Evolutionary conservation across 306 rosid species (phyloP).

Genomic region (Betula pendula): DNA sequence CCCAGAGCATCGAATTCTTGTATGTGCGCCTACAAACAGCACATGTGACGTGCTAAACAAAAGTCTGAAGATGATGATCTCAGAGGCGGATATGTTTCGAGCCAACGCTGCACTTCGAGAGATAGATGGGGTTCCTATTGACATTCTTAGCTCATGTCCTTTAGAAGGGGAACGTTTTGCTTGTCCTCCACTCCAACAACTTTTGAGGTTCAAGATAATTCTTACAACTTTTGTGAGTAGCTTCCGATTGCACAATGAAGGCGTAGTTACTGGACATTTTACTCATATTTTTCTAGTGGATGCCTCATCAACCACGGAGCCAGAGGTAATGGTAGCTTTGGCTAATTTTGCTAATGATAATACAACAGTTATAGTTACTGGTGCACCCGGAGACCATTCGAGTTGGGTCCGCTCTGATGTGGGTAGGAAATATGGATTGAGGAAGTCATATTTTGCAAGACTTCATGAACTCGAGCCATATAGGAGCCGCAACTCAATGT

Average conservation of each 20-base stretch:
- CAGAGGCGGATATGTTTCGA: not conserved
- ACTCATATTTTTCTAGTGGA: slow-evolving; percentile 42
- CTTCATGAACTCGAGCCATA: not conserved
- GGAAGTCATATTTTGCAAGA: slow-evolving; percentile 19
- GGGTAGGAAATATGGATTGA: slow-evolving; percentile 31
- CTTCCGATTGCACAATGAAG: not conserved
- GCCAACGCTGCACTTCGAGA: slow-evolving; percentile 28
- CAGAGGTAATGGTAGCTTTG: slow-evolving; percentile 30
- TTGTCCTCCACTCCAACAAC: slow-evolving; percentile 31
- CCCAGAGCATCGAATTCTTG: not conserved
- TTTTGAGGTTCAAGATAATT: slow-evolving; percentile 30
- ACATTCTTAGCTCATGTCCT: slow-evolving; percentile 34
- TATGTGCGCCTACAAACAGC: not conserved
- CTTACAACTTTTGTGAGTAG: slow-evolving; percentile 42
- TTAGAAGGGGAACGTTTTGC: slow-evolving; percentile 27
- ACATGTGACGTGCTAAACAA: not conserved
- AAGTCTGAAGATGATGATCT: not conserved
- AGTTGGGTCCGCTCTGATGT: slow-evolving; percentile 29
- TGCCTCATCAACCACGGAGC: slow-evolving; percentile 40
- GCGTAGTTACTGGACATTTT: slow-evolving; percentile 24
- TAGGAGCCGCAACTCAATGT: not conserved
- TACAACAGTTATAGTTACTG: slow-evolving; percentile 37
- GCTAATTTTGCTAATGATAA: slow-evolving; percentile 25
- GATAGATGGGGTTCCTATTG: slow-evolving; percentile 23
- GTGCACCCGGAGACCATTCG: slow-evolving; percentile 7